Evolutionary conservation across 2,329 filamentous ascomycete species (phyloP), one percentile per base, ranked within the genome.

Genomic region (Scedosporium apiospermum): DNA sequence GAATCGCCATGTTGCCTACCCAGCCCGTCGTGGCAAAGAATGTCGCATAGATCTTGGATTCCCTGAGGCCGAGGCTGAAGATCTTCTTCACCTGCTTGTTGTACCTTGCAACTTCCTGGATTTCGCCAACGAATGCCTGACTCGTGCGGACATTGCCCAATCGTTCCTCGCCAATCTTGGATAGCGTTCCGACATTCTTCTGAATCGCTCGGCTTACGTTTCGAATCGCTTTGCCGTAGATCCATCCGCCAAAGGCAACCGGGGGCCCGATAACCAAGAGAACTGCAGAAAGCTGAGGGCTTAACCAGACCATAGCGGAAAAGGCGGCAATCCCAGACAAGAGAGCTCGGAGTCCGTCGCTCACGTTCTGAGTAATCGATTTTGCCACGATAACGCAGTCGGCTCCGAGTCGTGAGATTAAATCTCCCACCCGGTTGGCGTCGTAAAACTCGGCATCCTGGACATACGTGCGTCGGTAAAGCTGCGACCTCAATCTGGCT

Each of bases 401-500:
- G 2, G 93, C 96, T 70, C 93, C 93, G 57, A 99, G 85, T 44
- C 96, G 88, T 44, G 93, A 98, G 70, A 99, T 97, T 68, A 99
- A 79, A 72, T 99, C 95, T 73, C 95, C 95, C 27, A 97, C 93
- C 27, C 95, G 85, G 76, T 99, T 99, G 46, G 95, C 95, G 72
- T 99, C 95, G 71, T 99, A 99, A 78, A 99, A 99, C 71, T 98
- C 95, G 64, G 95, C 95, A 74, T 99, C 95, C 74, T 99, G 95
- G n/a, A 95, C 83, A 69, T 96, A 96, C 0, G 95, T 99, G 66
- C 89, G 86, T 67, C 91, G 86, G 77, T 96, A 99, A 3, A 99
- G 85, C 71, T 91, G 89, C 16, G 93, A 93, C 65, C 95, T 86
- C 62, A 99, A 81, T 68, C 93, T 86, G 10, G 93, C 88, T 62